Evolutionary conservation across 2,329 filamentous ascomycete species (phyloP).

Genomic region (Gaeumannomyces tritici): DNA sequence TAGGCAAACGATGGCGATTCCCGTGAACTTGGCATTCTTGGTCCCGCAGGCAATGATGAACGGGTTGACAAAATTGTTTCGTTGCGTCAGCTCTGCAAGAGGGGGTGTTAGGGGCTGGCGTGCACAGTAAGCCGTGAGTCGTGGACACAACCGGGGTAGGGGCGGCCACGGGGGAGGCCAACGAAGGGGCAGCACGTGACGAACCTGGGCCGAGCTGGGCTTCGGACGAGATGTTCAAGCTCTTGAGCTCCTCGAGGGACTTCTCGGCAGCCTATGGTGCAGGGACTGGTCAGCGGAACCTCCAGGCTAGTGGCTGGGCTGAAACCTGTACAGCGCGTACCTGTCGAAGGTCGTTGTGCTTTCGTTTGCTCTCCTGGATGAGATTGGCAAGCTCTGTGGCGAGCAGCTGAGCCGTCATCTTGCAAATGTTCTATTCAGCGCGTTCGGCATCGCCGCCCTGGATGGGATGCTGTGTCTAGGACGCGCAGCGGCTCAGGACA

Average conservation of each 20-base stretch:
- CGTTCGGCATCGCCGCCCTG: constrained; percentile 9
- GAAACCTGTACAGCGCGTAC: constrained; percentile 31
- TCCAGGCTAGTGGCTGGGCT: neutral
- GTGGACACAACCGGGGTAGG: constrained; percentile 12
- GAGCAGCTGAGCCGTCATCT: constrained; percentile 86
- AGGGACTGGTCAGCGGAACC: constrained; percentile 6
- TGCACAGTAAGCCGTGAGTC: neutral
- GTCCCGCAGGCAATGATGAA: constrained; percentile 90
- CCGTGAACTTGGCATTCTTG: constrained; percentile 82
- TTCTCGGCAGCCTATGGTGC: constrained; percentile 74
- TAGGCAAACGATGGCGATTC: constrained; percentile 78
- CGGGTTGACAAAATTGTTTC: constrained; percentile 77
- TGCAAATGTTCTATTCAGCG: constrained; percentile 19
- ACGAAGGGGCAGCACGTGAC: constrained; percentile 14
- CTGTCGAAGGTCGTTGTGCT: constrained; percentile 81
- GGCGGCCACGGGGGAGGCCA: constrained; percentile 8
- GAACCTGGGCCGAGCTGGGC: constrained; percentile 62
- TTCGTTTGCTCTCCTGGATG: constrained; percentile 91
- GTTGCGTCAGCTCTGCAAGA: constrained; percentile 67
- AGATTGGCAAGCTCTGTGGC: constrained; percentile 81
- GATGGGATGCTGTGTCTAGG: neutral
- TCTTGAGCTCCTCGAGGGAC: constrained; percentile 81
- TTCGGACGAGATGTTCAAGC: constrained; percentile 64
- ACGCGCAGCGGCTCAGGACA: neutral
- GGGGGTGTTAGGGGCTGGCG: neutral